These are phyloP conservation scores for Zelopaecilomyces penicillatus DNA, from an alignment of 2,329 filamentous ascomycete genomes.

Conservation along the genomic window DNA sequence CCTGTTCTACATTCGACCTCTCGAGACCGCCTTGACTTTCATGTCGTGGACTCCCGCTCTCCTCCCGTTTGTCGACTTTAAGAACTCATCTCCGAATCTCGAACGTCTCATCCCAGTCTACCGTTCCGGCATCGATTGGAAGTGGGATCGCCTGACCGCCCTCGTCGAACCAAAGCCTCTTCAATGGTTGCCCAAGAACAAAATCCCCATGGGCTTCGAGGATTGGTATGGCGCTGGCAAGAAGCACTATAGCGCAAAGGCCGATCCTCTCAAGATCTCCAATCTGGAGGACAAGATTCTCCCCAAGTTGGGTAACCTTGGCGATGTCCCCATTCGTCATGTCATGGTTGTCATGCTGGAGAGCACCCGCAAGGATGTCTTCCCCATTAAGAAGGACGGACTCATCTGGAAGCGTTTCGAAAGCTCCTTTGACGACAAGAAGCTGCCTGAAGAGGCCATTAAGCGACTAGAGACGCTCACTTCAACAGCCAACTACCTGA, in stretches of 20 bases:
- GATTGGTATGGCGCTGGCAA: conserved; percentile 19
- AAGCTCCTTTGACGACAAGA: neutral
- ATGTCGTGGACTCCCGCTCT: conserved; percentile 27
- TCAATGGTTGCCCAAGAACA: conserved; percentile 20
- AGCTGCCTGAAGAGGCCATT: conserved; percentile 1
- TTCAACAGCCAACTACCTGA: conserved; percentile 16
- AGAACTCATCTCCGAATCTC: conserved; percentile 18
- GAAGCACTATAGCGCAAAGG: conserved; percentile 24
- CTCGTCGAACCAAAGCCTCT: conserved; percentile 14
- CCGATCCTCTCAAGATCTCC: conserved; percentile 31
- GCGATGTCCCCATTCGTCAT: conserved; percentile 31
- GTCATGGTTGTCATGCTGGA: conserved; percentile 34
- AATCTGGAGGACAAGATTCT: conserved; percentile 28
- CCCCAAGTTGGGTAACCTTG: conserved; percentile 17
- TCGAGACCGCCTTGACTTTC: conserved; percentile 23
- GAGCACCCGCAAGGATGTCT: conserved; percentile 36
- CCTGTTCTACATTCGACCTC: conserved; percentile 16
- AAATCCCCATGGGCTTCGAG: conserved; percentile 15
- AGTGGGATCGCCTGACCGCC: conserved; percentile 22
- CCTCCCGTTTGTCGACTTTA: conserved; percentile 26
- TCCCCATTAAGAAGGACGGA: conserved; percentile 31
- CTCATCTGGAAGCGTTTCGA: conserved; percentile 16
- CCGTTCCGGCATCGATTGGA: conserved; percentile 13
- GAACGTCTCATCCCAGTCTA: conserved; percentile 15
- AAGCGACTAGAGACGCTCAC: conserved; percentile 16